Evolutionary conservation across 805 yeast species (phyloP).

Genomic region (Wickerhamiella allomyrinae): DNA sequence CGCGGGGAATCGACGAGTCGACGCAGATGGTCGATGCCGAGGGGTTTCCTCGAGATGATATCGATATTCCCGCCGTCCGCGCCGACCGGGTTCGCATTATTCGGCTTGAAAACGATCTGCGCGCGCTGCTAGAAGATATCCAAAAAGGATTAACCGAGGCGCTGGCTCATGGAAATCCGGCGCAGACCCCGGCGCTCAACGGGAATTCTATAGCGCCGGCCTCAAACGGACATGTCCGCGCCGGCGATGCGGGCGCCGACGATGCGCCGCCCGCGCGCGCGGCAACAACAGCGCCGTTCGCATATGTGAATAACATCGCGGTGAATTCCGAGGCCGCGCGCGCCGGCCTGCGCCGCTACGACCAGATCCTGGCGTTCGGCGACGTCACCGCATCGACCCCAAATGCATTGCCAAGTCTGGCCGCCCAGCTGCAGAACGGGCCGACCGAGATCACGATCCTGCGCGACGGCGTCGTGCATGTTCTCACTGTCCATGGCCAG

Average conservation of each 20-base stretch:
- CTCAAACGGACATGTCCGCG: neutral
- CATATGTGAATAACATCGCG: slow-evolving; percentile 34
- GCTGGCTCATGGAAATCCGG: slow-evolving; percentile 9
- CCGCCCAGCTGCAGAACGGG: slow-evolving; percentile 9
- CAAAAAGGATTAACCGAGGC: slow-evolving; percentile 34
- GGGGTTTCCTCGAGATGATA: slow-evolving; percentile 76
- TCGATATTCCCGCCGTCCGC: slow-evolving; percentile 62
- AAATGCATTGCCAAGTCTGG: slow-evolving; percentile 26
- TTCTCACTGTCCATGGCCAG: slow-evolving; percentile 4
- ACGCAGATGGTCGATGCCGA: slow-evolving; percentile 52
- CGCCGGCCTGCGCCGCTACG: slow-evolving; percentile 43
- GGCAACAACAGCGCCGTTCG: too few relatives aligned
- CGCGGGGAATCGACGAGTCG: slow-evolving; percentile 43
- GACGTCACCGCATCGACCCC: slow-evolving; percentile 42
- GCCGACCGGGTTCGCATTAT: slow-evolving; percentile 48
- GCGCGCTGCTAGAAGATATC: slow-evolving; percentile 33
- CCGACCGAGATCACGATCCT: neutral
- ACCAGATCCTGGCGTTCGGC: slow-evolving; percentile 42
- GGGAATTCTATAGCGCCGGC: neutral
- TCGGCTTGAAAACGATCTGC: slow-evolving; percentile 56
- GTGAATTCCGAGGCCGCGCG: slow-evolving; percentile 40
- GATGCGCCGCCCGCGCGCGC: neutral
- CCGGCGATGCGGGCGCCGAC: neutral
- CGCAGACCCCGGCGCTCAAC: slow-evolving; percentile 2
- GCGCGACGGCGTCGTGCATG: slow-evolving; percentile 3